Percentiles rank a stretch among this genome's conserved stretches.
Evolutionary conservation across 2,329 filamentous ascomycete genomes (phyloP).

Genomic region (Coniochaeta sp.): DNA sequence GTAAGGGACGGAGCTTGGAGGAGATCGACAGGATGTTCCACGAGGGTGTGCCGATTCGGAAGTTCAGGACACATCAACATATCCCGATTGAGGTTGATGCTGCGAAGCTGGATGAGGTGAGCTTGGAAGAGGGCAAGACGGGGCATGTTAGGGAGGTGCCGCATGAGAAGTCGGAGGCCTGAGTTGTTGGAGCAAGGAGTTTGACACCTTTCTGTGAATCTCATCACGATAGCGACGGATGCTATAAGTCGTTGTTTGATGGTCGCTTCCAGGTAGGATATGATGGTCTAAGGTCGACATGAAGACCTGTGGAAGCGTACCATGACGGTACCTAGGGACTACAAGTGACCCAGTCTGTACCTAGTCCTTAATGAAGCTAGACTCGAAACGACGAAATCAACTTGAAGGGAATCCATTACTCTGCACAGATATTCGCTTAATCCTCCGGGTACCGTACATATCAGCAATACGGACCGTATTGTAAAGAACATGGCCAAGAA

Average conservation of each 20-base stretch:
- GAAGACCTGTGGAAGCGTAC: background rate
- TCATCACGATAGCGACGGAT: background rate
- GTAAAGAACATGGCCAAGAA: too few relatives aligned
- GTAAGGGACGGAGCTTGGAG: constrained; percentile 26
- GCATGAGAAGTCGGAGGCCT: background rate
- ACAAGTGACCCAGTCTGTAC: too few relatives aligned
- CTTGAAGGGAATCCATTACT: background rate
- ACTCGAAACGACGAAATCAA: background rate
- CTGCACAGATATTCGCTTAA: background rate
- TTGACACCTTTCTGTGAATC: background rate
- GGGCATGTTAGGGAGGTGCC: background rate
- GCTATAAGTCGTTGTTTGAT: background rate
- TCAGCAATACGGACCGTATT: too few relatives aligned
- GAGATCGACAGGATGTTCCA: constrained; percentile 24
- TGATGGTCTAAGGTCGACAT: background rate
- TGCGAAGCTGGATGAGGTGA: background rate
- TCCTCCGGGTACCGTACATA: too few relatives aligned
- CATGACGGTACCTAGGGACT: background rate
- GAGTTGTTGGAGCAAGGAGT: background rate
- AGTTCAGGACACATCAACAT: constrained; percentile 9
- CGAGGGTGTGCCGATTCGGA: constrained; percentile 9
- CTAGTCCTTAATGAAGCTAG: background rate
- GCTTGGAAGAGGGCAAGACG: background rate
- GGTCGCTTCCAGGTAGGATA: background rate
- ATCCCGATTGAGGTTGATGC: background rate